Evolutionary conservation across 192 early-diverging fungal species (phyloP).

Genomic region (Coemansia sp.): DNA sequence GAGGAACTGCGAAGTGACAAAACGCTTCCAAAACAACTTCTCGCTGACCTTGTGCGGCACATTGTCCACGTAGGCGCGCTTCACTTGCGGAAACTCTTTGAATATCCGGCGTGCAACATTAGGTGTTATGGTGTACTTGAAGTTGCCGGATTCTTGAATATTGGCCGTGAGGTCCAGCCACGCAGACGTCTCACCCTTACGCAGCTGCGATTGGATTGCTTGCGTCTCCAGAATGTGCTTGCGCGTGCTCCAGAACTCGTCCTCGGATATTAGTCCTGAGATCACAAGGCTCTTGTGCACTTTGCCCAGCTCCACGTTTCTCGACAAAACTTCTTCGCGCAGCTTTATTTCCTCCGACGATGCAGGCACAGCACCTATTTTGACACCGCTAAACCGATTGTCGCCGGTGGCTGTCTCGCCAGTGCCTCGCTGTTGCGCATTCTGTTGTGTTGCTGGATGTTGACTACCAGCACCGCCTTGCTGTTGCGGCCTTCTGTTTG

Average conservation of each 20-base stretch:
- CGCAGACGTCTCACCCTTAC: slow-evolving; percentile 77
- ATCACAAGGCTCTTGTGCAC: slow-evolving; percentile 80
- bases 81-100: slow-evolving; percentile 83
- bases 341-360: slow-evolving; percentile 62
- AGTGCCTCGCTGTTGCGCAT: slow-evolving; percentile 8
- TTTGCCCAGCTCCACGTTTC: slow-evolving; percentile 64
- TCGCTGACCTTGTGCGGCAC: slow-evolving; percentile 76
- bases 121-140: slow-evolving; percentile 85
- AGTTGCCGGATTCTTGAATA: slow-evolving; percentile 71
- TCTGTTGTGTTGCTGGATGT: neutral
- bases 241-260: slow-evolving; percentile 93
- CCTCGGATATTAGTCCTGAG: slow-evolving; percentile 72
- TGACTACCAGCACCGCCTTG: neutral
- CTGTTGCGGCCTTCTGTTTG: slow-evolving; percentile 9
- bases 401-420: slow-evolving; percentile 8
- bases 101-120: slow-evolving; percentile 88
- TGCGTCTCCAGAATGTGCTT: slow-evolving; percentile 72
- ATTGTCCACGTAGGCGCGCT: slow-evolving; percentile 74
- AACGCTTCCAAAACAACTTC: slow-evolving; percentile 86
- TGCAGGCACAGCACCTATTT: slow-evolving; percentile 40
- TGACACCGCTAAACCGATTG: slow-evolving; percentile 45
- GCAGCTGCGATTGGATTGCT: slow-evolving; percentile 64
- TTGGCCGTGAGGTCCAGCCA: slow-evolving; percentile 66
- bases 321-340: slow-evolving; percentile 62
- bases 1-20: slow-evolving; percentile 79